These are phyloP conservation scores for Elongisporangium senticosum DNA, from an alignment of 352 stramenopile genomes.

Conservation along the genomic window DNA sequence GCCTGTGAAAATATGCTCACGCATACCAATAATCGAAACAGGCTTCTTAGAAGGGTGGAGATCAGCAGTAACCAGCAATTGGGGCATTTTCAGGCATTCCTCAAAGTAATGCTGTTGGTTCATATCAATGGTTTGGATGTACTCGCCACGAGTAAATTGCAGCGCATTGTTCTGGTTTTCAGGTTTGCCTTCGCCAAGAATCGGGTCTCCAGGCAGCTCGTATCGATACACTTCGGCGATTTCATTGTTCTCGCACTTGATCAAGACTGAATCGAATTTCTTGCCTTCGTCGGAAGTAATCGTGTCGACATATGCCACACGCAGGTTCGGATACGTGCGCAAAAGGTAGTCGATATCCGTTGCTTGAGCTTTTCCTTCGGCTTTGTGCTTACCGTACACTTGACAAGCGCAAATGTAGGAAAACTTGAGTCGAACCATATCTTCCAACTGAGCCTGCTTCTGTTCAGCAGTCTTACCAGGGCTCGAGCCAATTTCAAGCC, in stretches of 20 bases:
- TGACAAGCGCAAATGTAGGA: constrained; percentile 83
- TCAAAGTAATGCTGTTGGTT: constrained; percentile 89
- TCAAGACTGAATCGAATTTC: constrained; percentile 61
- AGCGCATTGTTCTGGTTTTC: constrained; percentile 88
- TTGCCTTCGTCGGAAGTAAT: constrained; percentile 27
- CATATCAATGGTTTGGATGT: constrained; percentile 88
- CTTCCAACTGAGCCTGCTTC: constrained; percentile 68
- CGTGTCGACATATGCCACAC: constrained; percentile 78
- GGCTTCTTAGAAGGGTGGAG: constrained; percentile 61
- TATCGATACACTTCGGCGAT: constrained; percentile 77
- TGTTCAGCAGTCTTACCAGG: constrained; percentile 56
- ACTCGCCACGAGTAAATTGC: constrained; percentile 82
- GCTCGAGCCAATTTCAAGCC: constrained; percentile 72
- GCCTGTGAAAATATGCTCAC: constrained; percentile 80
- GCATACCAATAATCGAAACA: constrained; percentile 79
- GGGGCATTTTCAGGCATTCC: constrained; percentile 83
- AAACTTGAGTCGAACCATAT: constrained; percentile 81
- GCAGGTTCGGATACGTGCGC: constrained; percentile 71
- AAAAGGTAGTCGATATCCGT: constrained; percentile 75
- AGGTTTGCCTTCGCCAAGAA: constrained; percentile 83
- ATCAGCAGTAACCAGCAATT: constrained; percentile 61
- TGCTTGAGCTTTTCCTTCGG: constrained; percentile 56
- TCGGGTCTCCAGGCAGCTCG: constrained; percentile 68
- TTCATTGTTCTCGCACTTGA: constrained; percentile 63
- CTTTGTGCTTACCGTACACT: constrained; percentile 78